Base-by-base conservation (phyloP, 164 flowering plant genomes). In the Macadamia integrifolia region DNA sequence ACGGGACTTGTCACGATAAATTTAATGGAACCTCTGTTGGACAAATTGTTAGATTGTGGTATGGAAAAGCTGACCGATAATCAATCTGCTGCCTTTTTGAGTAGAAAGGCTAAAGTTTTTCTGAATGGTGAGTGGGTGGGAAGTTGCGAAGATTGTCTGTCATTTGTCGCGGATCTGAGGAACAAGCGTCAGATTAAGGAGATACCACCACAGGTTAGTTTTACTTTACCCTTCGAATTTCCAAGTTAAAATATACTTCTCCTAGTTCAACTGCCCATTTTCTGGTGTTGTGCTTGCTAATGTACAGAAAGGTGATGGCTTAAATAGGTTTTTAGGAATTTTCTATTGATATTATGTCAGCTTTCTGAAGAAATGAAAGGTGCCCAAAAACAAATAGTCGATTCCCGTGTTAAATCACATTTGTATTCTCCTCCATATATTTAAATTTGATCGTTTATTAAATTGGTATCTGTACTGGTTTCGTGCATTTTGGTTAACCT, bases 111-210 rank as follows among this genome's bases (percentile, higher is more conserved):
- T 75, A 90, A 85, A 77, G 77, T 94, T 58, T 85, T 94, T 73
- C 68, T 94, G 29, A 83, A 94, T 80, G 98, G 98, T 5, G 88
- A 85, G 1, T 92, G 96, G 97, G 82, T 94, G 78, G 98, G 98
- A 50, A 72, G 87, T 30, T 87, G 90, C 71, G 67, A 68, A 10
- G 85, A 90, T 79, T 82, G 97, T 23, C 23, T 61, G 62, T 77
- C 81, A 46, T 85, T 94, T 78, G 93, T 84, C 35, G 68, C 64
- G n/a, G 81, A 83, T 62, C 74, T 94, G 11, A 86, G 87, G 75
- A 81, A 71, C 12, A 83, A 73, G 78, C 87, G 97, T 4, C 93
- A 91, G 53, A 72, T 74, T 40, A 83, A 81, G 69, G 75, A 80
- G 46, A 49, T 91, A 60, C 83, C 87, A 29, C 75, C 71, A 49